A percentile compares a stretch with the other conserved stretches of the same genome.
These are phyloP conservation scores for Lipomyces orientalis DNA, from an alignment of 805 yeast species.

Conservation along the genomic window DNA sequence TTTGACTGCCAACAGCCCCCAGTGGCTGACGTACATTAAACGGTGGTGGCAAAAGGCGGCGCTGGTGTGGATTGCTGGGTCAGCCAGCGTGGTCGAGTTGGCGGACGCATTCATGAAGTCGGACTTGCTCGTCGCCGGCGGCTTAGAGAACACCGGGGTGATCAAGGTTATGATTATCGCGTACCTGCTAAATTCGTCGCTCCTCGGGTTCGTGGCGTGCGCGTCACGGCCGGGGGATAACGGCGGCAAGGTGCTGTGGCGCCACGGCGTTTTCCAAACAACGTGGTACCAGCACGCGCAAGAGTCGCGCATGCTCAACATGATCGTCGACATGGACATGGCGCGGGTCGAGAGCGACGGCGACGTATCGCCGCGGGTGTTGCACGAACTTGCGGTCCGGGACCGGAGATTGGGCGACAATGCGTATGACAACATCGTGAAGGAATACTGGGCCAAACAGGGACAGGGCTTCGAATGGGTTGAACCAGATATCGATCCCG, in stretches of 20 bases:
- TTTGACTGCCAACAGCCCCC: slow-evolving; percentile 61
- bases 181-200: slow-evolving; percentile 55
- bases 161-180: slow-evolving; percentile 56
- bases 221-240: slow-evolving; percentile 58
- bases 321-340: slow-evolving; percentile 69
- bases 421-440: slow-evolving; percentile 68
- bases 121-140: slow-evolving; percentile 48
- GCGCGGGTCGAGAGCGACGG: slow-evolving; percentile 50
- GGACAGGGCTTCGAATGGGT: slow-evolving; percentile 90
- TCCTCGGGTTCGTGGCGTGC: slow-evolving; percentile 55
- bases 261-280: slow-evolving; percentile 65
- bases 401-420: slow-evolving; percentile 53
- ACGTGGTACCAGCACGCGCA: slow-evolving; percentile 70
- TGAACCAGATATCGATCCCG: slow-evolving; percentile 91
- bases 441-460: slow-evolving; percentile 85
- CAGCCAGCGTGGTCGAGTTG: slow-evolving; percentile 49
- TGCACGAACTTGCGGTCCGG: slow-evolving; percentile 45
- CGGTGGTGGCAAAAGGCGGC: slow-evolving; percentile 46
- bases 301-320: slow-evolving; percentile 69
- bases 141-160: slow-evolving; percentile 47
- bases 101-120: slow-evolving; percentile 55
- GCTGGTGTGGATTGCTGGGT: slow-evolving; percentile 45
- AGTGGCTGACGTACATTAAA: slow-evolving; percentile 52
- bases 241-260: slow-evolving; percentile 64
- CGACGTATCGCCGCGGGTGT: slow-evolving; percentile 46